Base-by-base conservation (phyloP, 306 rosid species). In the Glycine soja region DNA sequence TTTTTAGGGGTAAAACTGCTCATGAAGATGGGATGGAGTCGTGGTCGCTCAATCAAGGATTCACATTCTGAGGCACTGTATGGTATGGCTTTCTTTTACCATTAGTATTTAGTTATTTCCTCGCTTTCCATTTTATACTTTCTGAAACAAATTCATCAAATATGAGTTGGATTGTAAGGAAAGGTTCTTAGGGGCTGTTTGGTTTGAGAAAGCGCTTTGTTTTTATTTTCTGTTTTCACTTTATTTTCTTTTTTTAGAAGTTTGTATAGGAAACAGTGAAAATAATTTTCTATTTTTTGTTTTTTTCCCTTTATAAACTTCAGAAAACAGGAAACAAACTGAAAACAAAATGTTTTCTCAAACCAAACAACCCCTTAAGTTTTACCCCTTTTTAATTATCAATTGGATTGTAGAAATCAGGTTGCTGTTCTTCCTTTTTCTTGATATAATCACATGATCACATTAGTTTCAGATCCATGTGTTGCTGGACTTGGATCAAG, bases 21-120 rank as follows among this genome's bases (percentile, higher is more conserved):
- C 78, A 80, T 90, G 88, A 95, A 90, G 90, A 95, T 95, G 99
- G 99, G 99, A 85, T 95, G 99, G 99, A 93, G 88, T 45, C 98
- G 86, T 18, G 98, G 99, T 82, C 98, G 94, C 79, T 88, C 99
- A 53, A 93, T 95, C 70, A 91, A 90, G 92, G 97, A 92, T 87
- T 93, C 98, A 65, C 83, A 85, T 80, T 82, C 86, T 59, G 88
- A 87, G 83, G 87, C 88, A 30, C 88, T 87, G 70, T 89, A 90
- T 16, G 92, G 99, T 95, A 90, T 78, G 82, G 62, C 38, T 73
- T 81, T 56, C 72, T 43, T 36, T 80, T 75, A 24, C 58, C 74
- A 45, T 30, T 42, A 34, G 38, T 34, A 34, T 52, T 54, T 24
- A 63, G 71, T 63, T 50, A 15, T 70, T 64, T 45, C 50, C 45